Evolutionary conservation across 2,329 filamentous ascomycete species (phyloP).

Genomic region (Pseudocercospora fuligena): DNA sequence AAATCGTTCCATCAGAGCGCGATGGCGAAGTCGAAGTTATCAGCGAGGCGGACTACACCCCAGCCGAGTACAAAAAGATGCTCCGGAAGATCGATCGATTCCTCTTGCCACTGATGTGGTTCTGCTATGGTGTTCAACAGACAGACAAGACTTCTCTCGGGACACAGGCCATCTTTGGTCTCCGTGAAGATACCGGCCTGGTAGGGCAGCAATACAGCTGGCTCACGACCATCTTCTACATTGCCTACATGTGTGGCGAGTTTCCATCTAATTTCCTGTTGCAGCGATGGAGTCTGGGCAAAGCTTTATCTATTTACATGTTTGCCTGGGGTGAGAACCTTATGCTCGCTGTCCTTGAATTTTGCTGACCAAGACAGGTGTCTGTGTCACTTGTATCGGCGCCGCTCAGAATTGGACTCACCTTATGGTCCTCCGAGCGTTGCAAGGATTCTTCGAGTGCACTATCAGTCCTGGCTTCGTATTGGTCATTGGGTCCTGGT

Average conservation of each 20-base stretch:
- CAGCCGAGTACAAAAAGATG: conserved; percentile 35
- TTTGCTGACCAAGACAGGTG: conserved; percentile 17
- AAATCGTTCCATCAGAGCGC: conserved; percentile 19
- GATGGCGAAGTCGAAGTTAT: conserved; percentile 28
- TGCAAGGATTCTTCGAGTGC: conserved; percentile 47
- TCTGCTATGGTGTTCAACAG: conserved; percentile 57
- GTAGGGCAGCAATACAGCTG: conserved; percentile 46
- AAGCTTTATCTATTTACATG: conserved; percentile 45
- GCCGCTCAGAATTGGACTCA: conserved; percentile 42
- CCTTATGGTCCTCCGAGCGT: conserved; percentile 42
- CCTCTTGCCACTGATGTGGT: conserved; percentile 54
- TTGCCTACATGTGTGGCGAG: conserved; percentile 47
- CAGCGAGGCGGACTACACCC: conserved; percentile 34
- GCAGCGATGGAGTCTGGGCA: conserved; percentile 44
- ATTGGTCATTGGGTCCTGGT: conserved; percentile 44
- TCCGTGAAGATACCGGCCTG: conserved; percentile 53
- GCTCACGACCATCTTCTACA: conserved; percentile 51
- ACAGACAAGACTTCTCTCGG: conserved; percentile 50
- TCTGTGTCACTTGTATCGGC: conserved; percentile 38
- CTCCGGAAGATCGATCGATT: conserved; percentile 51
- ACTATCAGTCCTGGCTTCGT: conserved; percentile 45
- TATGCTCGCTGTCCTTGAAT: background rate
- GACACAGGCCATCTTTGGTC: conserved; percentile 54
- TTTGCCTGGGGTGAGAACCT: conserved; percentile 34
- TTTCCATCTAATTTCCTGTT: conserved; percentile 44